Evolutionary conservation across 2,329 filamentous ascomycete species (phyloP), one percentile per base, ranked within the genome.

Genomic region (Corynespora cassiicola): DNA sequence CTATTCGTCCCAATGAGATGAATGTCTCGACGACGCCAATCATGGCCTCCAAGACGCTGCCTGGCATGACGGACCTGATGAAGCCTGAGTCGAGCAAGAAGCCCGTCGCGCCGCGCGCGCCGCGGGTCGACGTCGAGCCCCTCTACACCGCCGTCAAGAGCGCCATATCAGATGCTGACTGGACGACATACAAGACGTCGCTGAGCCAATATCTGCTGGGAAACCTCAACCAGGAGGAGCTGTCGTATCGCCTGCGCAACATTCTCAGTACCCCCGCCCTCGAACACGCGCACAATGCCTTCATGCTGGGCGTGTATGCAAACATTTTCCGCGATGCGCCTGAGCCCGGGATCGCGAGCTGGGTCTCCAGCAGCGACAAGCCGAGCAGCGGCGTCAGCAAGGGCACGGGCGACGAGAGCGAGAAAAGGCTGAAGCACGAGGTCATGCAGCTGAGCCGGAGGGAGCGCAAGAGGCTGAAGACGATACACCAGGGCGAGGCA

Each of bases 321-420:
- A 86, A 86, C 53, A 71, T 77, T 15, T 72, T 70, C 42, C 76
- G 81, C 56, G 82, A 86, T 56, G 69, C 78, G 20, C 82, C 82
- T 1, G 79, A 82, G 36, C 76, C 81, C 41, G 80, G 81, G 27
- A 78, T 84, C 42, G 82, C 82, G 45, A 77, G 74, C 53, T 86
- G 80, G 80, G 82, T 86, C 31, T 78, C 79, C 24, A 80, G 81
- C 21, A 82, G 80, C 47, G 92, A 94, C 46, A 96, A 92, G 12
- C 84, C 82, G 31, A 84, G 39, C 72, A 25, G 78, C 82, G 34
- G 90, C 2, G 87, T 92, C 11, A 86, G 88, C 4, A 82, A 86
- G 53, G 75, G 63, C 21, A 75, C 76, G 14, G 80, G 79, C 31
- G 81, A 85, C 70, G 79, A 78, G 37, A 76, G 77, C 26, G 82